A percentile compares a stretch with the other conserved stretches of the same genome.
Evolutionary conservation across 2,329 filamentous ascomycete species (phyloP).

Genomic region (Fusarium euwallaceae): DNA sequence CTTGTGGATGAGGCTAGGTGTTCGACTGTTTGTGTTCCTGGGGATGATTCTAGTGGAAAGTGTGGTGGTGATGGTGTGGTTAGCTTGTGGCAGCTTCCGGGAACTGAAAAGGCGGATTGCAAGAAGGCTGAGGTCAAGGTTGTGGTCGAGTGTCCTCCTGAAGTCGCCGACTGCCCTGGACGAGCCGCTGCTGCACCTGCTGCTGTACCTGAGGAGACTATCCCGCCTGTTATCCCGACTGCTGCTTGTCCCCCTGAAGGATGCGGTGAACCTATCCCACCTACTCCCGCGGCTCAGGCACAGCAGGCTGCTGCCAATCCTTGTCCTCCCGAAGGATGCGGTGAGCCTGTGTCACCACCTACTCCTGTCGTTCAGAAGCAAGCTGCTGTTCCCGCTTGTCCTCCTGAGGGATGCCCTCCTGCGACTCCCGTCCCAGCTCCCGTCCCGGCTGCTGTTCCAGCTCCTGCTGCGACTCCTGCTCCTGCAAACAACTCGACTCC

Average conservation of each 20-base stretch:
- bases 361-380: neutral
- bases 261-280: neutral
- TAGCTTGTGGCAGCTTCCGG: slow-evolving; percentile 30
- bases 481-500: slow-evolving; percentile 21
- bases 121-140: neutral
- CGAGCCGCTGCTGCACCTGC: neutral
- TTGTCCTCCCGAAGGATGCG: slow-evolving; percentile 17
- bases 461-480: slow-evolving; percentile 6
- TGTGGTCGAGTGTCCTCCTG: slow-evolving; percentile 1
- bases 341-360: neutral
- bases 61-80: slow-evolving; percentile 44
- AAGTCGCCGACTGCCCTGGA: neutral
- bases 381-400: neutral
- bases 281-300: neutral
- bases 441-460: slow-evolving; percentile 7
- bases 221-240: neutral
- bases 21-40: slow-evolving; percentile 30
- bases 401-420: slow-evolving; percentile 19
- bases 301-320: neutral
- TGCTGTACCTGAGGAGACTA: slow-evolving; percentile 4
- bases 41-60: slow-evolving; percentile 26
- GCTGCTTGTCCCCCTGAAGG: slow-evolving; percentile 8
- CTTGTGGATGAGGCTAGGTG: slow-evolving; percentile 41
- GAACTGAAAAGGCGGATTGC: neutral
- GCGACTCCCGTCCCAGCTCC: slow-evolving; percentile 8